Base-by-base conservation (phyloP, 768 basidiomycete genomes). In the Mrakia gelida region DNA sequence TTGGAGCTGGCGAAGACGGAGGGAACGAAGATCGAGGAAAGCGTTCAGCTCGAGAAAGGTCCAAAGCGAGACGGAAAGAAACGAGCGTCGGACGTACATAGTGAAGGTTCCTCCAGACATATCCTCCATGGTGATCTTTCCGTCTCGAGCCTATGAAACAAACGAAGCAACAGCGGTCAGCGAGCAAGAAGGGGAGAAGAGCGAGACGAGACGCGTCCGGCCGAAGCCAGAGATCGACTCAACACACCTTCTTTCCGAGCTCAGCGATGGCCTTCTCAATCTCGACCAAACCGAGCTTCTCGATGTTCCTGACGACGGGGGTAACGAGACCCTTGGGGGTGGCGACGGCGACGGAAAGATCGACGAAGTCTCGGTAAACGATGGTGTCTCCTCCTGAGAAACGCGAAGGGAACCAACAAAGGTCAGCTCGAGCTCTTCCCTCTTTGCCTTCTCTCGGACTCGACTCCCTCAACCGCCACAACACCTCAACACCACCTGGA, bases 31-130 rank as follows among this genome's bases (percentile, higher is more conserved):
- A 98, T 85, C 98, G 11, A 45, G 45, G 15, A 45, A 98, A 80
- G 96, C n/a, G n/a, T n/a, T 98, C 88, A 99, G 98, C 84, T 98
- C 97, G 74, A 98, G 88, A 73, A 98, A 88, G 85, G 97, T 97
- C 81, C 92, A 89, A 84, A 97, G 95, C 30, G 32, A 49, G 18
- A 26, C n/a, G 26, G 13, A 54, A n/a, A 38, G 72, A 52, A 26
- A 18, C 34, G 26, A 75, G 9, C 45, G 79, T 15, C 45, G 70
- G 54, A 86, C 91, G 80, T 81, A 94, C 94, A 99, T 99, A 80
- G 96, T 99, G 88, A 99, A 98, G n/a, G 94, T 91, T 71, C 96
- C 96, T 71, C 96, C 96, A 49, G 94, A 88, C 96, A 98, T 98
- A 85, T 99, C 96, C 85, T 99, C 96, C 75, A 99, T 88, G 28